Evolutionary conservation across 1,284 basidiomycete genomes (phyloP), one percentile per base, ranked within the genome.

Genomic region (Dichomitus squalens): DNA sequence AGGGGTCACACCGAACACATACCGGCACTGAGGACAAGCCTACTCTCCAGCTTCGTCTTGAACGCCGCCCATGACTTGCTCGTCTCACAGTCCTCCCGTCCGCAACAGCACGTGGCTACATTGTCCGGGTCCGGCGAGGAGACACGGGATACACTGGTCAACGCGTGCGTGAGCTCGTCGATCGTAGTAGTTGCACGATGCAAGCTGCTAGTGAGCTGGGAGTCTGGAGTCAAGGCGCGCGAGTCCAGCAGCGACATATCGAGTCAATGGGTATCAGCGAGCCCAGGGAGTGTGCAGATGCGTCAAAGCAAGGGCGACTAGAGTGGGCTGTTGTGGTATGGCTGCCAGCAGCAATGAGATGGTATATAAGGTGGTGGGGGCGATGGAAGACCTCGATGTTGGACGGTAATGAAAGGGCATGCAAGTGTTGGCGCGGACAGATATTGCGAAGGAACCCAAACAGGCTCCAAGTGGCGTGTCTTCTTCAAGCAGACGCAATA

Each of bases 11-110:
- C 29, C 27, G 14, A 21, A 12, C 14, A 79, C 85, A 60, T 68
- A 94, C 93, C 92, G 69, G 92, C 93, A 72, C 92, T 93, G 44
- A 95, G 78, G 57, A 89, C 84, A 60, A 95, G 78, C 61, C 90
- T 79, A 59, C 81, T 86, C 72, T 93, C 90, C 25, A 93, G 74
- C 70, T 85, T 84, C 47, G 82, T 77, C 73, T 87, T 90, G 56
- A 84, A 75, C 39, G 77, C 79, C n/a, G 80, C 63, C 85, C 90
- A 93, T n/a, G 81, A 74, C 69, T 72, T 79, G 50, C 80, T 74
- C 54, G 84, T 80, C 61, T 86, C 83, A 68, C 89, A 92, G 7
- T 84, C 80, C 46, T 85, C 83, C 53, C 72, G 76, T 38, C 79
- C 81, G 70, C 90, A 92, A 66, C 90, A 92, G 58, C 90, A 92